Evolutionary conservation across 139 green algal genomes (phyloP), one percentile per base, ranked within the genome.

Genomic region (Chlorella sp.): DNA sequence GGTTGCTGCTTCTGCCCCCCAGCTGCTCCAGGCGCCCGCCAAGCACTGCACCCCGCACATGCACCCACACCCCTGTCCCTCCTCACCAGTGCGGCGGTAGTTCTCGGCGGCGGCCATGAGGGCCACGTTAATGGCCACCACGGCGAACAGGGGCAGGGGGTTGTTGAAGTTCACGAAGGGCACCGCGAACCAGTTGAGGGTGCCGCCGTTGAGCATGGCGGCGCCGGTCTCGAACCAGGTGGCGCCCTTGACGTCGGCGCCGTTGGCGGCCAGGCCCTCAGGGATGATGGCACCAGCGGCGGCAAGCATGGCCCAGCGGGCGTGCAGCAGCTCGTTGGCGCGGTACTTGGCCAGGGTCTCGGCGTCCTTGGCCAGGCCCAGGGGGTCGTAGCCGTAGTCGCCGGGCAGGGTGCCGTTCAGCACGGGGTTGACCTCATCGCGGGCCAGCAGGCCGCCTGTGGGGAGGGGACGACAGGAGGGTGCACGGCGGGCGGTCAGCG

Each of bases 251-350:
- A 99, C 94, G 89, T 93, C 84, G 30, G 95, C 95, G 78, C 94
- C 95, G 88, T 97, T 98, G 88, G 95, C 94, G 88, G 95, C 88
- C 60, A 99, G 94, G 81, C 94, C 95, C 91, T 99, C 97, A 17
- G 97, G 97, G 88, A 99, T 97, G 94, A 99, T 93, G 90, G 96
- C 97, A 72, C 97, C 97, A 62, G 96, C 95, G 47, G 95, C 95
- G 63, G 94, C 97, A 98, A 99, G 95, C 97, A 99, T 99, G 72
- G 97, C 97, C 97, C 97, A 99, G 70, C 97, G 94, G 20, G 93
- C 96, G 86, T 99, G 97, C 86, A 98, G 86, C 69, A 99, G 90
- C 94, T 99, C 97, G 84, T 96, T 95, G 72, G 84, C 91, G 38
- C 92, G 91, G 95, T 98, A 98, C 93, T 98, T 98, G 38, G 89